Evolutionary conservation across 1,139 yeast species (phyloP).

Genomic region (Pichia sp.): DNA sequence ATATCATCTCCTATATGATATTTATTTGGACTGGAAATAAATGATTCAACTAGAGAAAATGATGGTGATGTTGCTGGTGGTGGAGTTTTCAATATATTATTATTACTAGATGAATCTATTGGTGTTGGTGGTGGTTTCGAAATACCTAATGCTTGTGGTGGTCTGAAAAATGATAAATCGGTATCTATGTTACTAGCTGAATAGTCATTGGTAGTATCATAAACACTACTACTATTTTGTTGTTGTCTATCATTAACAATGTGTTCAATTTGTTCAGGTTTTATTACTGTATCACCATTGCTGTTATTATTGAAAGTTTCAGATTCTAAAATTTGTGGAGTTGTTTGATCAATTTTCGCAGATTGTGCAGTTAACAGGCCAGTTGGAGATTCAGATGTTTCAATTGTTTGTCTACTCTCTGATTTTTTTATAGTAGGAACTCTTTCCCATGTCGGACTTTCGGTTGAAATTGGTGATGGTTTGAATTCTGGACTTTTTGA

Average conservation of each 20-base stretch:
- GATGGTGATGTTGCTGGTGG: slow-evolving; percentile 6
- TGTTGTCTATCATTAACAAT: not conserved
- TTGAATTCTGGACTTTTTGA: slow-evolving; percentile 4
- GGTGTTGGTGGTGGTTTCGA: not conserved
- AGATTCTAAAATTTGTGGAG: slow-evolving; percentile 3
- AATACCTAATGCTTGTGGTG: slow-evolving; percentile 6
- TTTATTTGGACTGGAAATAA: slow-evolving; percentile 18
- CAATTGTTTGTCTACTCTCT: slow-evolving; percentile 9
- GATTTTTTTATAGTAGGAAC: slow-evolving; percentile 9
- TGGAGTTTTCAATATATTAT: slow-evolving; percentile 9
- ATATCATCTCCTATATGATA: slow-evolving; percentile 51
- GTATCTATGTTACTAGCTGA: not conserved
- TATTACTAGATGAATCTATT: not conserved
- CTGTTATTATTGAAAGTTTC: not conserved
- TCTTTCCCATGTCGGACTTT: not conserved
- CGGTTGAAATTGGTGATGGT: not conserved
- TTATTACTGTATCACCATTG: not conserved
- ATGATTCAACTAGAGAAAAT: slow-evolving; percentile 14
- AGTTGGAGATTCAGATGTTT: slow-evolving; percentile 7
- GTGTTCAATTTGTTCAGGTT: not conserved
- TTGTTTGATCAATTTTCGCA: slow-evolving; percentile 9
- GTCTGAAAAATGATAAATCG: slow-evolving; percentile 5
- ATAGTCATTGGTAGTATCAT: slow-evolving; percentile 3
- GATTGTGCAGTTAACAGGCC: slow-evolving; percentile 10
- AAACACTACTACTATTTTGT: not conserved